Evolutionary conservation across 2,329 filamentous ascomycete species (phyloP).

Genomic region (Phaeophleospora eucalypticola): DNA sequence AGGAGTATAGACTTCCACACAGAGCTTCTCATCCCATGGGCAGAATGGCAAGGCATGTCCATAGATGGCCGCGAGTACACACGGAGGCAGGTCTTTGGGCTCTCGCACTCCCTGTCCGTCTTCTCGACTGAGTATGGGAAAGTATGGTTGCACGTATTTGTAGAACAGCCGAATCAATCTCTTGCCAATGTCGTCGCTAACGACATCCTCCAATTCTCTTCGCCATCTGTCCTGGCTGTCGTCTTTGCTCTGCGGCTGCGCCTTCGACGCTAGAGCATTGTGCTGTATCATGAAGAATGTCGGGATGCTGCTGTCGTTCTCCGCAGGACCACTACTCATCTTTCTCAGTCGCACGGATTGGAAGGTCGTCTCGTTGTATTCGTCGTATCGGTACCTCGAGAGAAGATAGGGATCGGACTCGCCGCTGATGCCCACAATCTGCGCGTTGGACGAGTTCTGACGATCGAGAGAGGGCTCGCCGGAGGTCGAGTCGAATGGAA

Average conservation of each 20-base stretch:
- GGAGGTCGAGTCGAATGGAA: constrained; percentile 27
- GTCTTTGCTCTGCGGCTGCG: constrained; percentile 30
- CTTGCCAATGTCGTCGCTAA: constrained; percentile 32
- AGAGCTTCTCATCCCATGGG: constrained; percentile 41
- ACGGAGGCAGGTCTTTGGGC: constrained; percentile 35
- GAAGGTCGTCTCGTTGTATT: constrained; percentile 33
- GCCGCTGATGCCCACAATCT: constrained; percentile 33
- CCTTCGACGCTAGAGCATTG: constrained; percentile 33
- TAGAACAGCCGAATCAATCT: constrained; percentile 40
- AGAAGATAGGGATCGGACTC: constrained; percentile 33
- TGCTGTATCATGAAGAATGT: constrained; percentile 36
- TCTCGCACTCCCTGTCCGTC: constrained; percentile 30
- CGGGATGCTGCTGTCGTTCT: constrained; percentile 24
- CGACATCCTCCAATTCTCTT: constrained; percentile 30
- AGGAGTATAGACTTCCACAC: constrained; percentile 33
- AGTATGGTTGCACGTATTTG: constrained; percentile 44
- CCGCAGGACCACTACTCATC: constrained; percentile 24
- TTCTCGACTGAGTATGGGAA: constrained; percentile 40
- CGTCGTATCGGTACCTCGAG: constrained; percentile 32
- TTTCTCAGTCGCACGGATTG: constrained; percentile 31
- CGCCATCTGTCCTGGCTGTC: constrained; percentile 27
- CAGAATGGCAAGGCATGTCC: constrained; percentile 44
- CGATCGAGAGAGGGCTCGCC: constrained; percentile 32
- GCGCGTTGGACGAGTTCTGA: constrained; percentile 30
- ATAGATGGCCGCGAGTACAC: constrained; percentile 41